phyloP scores from a whole-genome alignment of 225 moss, liverwort and hornwort genomes.

The Marchantia polymorpha region DNA sequence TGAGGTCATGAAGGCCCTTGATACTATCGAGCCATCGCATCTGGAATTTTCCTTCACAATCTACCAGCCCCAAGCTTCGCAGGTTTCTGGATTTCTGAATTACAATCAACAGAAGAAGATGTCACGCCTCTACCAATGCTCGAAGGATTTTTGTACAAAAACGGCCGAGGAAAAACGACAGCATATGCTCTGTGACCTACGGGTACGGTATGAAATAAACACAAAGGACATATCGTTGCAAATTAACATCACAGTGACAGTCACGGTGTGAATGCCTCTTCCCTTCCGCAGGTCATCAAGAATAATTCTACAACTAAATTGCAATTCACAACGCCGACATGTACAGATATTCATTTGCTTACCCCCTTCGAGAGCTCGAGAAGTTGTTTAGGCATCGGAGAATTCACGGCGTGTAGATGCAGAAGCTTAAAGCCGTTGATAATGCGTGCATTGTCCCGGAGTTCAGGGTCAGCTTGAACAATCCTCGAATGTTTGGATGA shows the following conservation, averaged over 20 bases:
- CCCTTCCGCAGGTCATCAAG: no score
- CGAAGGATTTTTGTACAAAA: no score
- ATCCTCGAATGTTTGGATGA: neutral
- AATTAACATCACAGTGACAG: no score
- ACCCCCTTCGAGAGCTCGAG: neutral
- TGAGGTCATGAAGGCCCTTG: neutral
- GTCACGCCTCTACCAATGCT: no score
- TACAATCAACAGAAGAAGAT: no score
- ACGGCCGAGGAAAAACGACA: no score
- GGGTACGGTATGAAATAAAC: no score
- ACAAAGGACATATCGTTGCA: no score
- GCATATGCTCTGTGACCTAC: no score
- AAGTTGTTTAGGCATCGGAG: neutral
- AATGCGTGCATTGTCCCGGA: neutral
- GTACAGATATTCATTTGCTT: neutral
- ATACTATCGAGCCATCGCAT: conserved; percentile 1
- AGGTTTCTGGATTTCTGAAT: neutral
- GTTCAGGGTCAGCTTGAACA: neutral
- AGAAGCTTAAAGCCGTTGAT: neutral
- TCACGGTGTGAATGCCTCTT: no score
- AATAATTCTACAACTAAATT: no score
- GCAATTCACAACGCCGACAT: no score
- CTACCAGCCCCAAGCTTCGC: neutral
- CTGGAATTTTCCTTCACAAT: neutral
- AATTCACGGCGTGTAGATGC: neutral